Evolutionary conservation across 2,329 filamentous ascomycete species (phyloP).

Genomic region (Cadophora luteo-olivacea): DNA sequence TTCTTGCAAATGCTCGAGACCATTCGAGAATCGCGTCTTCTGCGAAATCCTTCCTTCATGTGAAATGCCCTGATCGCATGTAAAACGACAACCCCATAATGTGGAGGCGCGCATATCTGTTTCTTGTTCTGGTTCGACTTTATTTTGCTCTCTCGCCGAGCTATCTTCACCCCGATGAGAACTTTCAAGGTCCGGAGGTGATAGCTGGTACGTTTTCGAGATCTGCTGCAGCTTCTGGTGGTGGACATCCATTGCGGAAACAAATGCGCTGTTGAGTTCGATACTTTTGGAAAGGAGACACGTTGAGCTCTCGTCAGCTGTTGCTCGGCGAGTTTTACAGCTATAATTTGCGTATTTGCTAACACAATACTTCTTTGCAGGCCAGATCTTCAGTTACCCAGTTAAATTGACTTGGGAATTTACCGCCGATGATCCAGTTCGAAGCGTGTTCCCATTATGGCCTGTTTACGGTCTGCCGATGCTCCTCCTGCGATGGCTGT

Average conservation of each 20-base stretch:
- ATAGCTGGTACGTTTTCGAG: conserved; percentile 78
- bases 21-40: conserved; percentile 30
- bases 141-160: conserved; percentile 95
- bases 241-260: not conserved
- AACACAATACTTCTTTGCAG: conserved; percentile 52
- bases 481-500: conserved; percentile 90
- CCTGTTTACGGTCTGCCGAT: conserved; percentile 93
- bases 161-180: conserved; percentile 98
- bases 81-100: conserved; percentile 56
- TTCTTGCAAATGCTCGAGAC: conserved; percentile 14
- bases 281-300: not conserved
- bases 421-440: conserved; percentile 84
- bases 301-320: conserved; percentile 14
- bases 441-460: conserved; percentile 97
- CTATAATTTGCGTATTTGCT: conserved; percentile 23
- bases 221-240: conserved; percentile 4
- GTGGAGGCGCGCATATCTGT: conserved; percentile 90
- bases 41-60: conserved; percentile 35
- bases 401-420: conserved; percentile 96
- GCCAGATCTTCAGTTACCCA: conserved; percentile 91
- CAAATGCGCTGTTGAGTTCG: conserved; percentile 1
- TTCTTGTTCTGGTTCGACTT: conserved; percentile 84
- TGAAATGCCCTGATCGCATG: conserved; percentile 34
- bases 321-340: conserved; percentile 2
- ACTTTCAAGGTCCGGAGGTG: conserved; percentile 97